A percentile compares a stretch with the other conserved stretches of the same genome.
Evolutionary conservation across 805 yeast genomes (phyloP).

Genomic region (Cyberlindnera maritima): DNA sequence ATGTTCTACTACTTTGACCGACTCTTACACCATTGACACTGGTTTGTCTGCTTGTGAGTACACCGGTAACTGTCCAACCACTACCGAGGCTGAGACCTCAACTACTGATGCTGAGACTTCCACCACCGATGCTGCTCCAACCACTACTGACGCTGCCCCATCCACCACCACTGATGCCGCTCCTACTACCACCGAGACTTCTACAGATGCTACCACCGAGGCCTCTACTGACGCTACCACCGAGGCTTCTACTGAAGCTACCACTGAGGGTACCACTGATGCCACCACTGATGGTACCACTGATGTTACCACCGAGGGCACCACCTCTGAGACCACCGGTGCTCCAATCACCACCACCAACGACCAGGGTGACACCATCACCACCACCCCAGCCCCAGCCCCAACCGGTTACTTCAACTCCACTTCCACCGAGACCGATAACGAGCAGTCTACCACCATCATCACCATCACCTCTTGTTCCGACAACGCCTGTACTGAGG

Average conservation of each 20-base stretch:
- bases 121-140: slow-evolving; percentile 3
- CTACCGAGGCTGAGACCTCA: not conserved
- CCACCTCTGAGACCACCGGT: not conserved
- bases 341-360: slow-evolving; percentile 12
- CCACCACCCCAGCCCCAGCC: not conserved
- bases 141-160: slow-evolving; percentile 14
- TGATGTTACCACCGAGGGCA: not conserved
- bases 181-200: not conserved
- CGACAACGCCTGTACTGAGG: slow-evolving; percentile 4
- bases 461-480: slow-evolving; percentile 15
- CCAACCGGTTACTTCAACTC: slow-evolving; percentile 16
- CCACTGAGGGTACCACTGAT: slow-evolving; percentile 3
- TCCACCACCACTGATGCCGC: slow-evolving; percentile 4
- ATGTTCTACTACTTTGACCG: slow-evolving; percentile 23
- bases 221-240: slow-evolving; percentile 11
- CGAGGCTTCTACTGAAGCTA: slow-evolving; percentile 1
- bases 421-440: slow-evolving; percentile 22
- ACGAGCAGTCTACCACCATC: slow-evolving; percentile 9
- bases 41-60: slow-evolving; percentile 10
- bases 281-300: slow-evolving; percentile 3
- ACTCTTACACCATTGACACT: slow-evolving; percentile 17
- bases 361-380: not conserved
- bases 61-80: slow-evolving; percentile 10
- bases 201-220: slow-evolving; percentile 4
- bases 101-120: slow-evolving; percentile 1